Evolutionary conservation across 345 rosid genomes (phyloP).

Genomic region (Brassica incana): DNA sequence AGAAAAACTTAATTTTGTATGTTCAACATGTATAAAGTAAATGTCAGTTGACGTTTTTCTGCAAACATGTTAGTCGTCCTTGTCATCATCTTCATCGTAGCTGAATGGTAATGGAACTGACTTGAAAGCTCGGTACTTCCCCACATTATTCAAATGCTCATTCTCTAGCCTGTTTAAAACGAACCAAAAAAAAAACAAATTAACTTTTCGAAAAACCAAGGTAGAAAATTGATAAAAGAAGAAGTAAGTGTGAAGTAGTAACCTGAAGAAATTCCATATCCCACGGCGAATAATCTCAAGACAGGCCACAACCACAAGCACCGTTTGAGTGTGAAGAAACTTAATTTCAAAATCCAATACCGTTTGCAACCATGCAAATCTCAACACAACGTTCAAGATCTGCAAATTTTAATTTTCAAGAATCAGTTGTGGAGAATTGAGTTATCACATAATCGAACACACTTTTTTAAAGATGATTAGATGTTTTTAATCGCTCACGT

Average conservation of each 20-base stretch:
- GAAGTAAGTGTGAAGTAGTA: not conserved
- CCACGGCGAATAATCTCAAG: conserved; percentile 67
- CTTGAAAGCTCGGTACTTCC: conserved; percentile 77
- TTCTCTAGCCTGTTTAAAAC: conserved; percentile 62
- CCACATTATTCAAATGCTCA: conserved; percentile 79
- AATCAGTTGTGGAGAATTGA: not conserved
- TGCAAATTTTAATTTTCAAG: conserved; percentile 12
- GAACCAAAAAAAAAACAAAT: not conserved
- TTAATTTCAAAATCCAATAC: conserved; percentile 47
- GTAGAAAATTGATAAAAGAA: not conserved
- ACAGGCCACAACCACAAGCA: conserved; percentile 42
- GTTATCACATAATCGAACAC: not conserved
- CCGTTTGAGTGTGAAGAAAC: conserved; percentile 42
- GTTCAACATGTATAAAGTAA: conserved; percentile 6
- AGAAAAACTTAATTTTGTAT: not conserved
- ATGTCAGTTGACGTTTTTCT: not conserved
- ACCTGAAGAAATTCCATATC: conserved; percentile 71
- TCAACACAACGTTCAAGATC: conserved; percentile 53
- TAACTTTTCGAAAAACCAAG: not conserved
- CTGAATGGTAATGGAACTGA: conserved; percentile 80
- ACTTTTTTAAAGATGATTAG: not conserved
- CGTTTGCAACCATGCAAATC: conserved; percentile 65
- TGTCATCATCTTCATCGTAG: conserved; percentile 46
- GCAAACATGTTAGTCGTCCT: conserved; percentile 1
- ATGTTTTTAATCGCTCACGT: not conserved